These are phyloP conservation scores for Cystobasidium tubakii DNA, from an alignment of 768 basidiomycete species.

Conservation along the genomic window DNA sequence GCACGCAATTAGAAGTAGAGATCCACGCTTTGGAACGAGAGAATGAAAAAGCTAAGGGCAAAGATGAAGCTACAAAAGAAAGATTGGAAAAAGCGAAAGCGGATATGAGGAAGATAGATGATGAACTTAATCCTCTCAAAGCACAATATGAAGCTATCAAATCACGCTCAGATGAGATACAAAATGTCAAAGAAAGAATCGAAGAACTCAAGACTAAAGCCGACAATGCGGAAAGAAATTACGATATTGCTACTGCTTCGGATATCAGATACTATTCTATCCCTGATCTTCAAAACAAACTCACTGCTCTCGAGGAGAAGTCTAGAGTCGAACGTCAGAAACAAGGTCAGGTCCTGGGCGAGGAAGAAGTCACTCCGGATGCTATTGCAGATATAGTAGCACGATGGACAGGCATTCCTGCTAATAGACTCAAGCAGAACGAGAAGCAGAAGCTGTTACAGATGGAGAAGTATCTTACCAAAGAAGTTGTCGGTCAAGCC, in stretches of 20 bases:
- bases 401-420: slow-evolving; percentile 62
- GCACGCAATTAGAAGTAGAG: slow-evolving; percentile 86
- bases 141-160: slow-evolving; percentile 46
- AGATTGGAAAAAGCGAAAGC: slow-evolving; percentile 75
- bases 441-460: slow-evolving; percentile 69
- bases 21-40: slow-evolving; percentile 85
- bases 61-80: slow-evolving; percentile 63
- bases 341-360: slow-evolving; percentile 45
- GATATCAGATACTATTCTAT: slow-evolving; percentile 88
- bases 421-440: slow-evolving; percentile 35
- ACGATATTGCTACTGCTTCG: slow-evolving; percentile 62
- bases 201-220: slow-evolving; percentile 87
- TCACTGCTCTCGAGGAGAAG: slow-evolving; percentile 57
- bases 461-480: slow-evolving; percentile 77
- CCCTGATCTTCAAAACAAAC: slow-evolving; percentile 67
- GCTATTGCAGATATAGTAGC: slow-evolving; percentile 86
- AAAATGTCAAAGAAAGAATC: slow-evolving; percentile 67
- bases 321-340: slow-evolving; percentile 63
- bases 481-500: slow-evolving; percentile 82
- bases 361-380: slow-evolving; percentile 56
- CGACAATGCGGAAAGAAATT: slow-evolving; percentile 84
- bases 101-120: slow-evolving; percentile 59
- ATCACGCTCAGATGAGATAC: slow-evolving; percentile 45
- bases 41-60: slow-evolving; percentile 76
- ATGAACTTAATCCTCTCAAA: slow-evolving; percentile 52